phyloP scores from a whole-genome alignment of 2,329 filamentous ascomycete genomes.

The Exophiala spinifera region DNA sequence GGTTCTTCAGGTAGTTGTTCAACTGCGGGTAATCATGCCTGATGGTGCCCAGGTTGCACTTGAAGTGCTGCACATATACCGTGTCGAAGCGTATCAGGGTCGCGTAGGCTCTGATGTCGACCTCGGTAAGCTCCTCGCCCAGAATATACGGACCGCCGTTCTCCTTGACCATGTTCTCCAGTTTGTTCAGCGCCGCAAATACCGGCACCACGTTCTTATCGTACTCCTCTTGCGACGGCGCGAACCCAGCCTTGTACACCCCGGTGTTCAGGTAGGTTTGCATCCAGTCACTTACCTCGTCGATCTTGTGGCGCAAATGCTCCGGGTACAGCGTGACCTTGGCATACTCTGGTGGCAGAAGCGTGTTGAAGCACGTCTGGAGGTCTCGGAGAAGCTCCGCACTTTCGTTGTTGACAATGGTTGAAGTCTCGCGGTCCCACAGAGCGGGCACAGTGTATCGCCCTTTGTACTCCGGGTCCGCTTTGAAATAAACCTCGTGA shows the following conservation, averaged over 20 bases:
- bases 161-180: constrained; percentile 49
- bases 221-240: constrained; percentile 54
- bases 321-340: constrained; percentile 54
- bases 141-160: constrained; percentile 57
- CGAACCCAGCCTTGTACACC: constrained; percentile 63
- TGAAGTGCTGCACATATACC: constrained; percentile 65
- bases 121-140: constrained; percentile 55
- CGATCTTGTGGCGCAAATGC: constrained; percentile 49
- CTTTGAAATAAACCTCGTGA: constrained; percentile 62
- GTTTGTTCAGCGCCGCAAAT: constrained; percentile 58
- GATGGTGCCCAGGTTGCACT: constrained; percentile 61
- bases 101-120: constrained; percentile 57
- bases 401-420: constrained; percentile 61
- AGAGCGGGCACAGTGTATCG: constrained; percentile 60
- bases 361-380: constrained; percentile 53
- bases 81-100: constrained; percentile 60
- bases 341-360: constrained; percentile 44
- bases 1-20: constrained; percentile 58
- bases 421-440: constrained; percentile 58
- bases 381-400: constrained; percentile 58
- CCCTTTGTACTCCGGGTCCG: constrained; percentile 59
- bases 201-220: constrained; percentile 53
- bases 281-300: constrained; percentile 53
- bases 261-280: constrained; percentile 56
- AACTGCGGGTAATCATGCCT: constrained; percentile 59